Evolutionary conservation across 192 early-diverging fungal genomes (phyloP).

Genomic region (Irineochytrium annulatum): DNA sequence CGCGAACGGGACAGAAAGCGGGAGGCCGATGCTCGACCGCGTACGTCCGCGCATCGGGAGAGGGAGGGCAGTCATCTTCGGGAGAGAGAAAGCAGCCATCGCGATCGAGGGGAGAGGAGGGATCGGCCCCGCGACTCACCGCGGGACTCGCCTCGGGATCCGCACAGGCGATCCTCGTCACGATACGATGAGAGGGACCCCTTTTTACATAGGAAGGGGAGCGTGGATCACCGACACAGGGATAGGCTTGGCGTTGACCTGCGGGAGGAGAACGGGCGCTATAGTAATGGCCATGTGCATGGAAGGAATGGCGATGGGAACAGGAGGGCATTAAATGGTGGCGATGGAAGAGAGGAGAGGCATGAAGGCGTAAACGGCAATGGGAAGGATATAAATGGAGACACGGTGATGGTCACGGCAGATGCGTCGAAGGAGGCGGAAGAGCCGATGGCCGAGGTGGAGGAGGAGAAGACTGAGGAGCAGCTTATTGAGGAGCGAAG

Average conservation of each 20-base stretch:
- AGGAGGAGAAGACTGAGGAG: constrained; percentile 77
- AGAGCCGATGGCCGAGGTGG: constrained; percentile 17
- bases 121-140: not conserved
- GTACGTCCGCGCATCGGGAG: not conserved
- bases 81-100: too few relatives aligned
- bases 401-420: too few relatives aligned
- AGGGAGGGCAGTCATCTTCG: not conserved
- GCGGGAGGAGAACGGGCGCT: not conserved
- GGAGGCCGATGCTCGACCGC: not conserved
- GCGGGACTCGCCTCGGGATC: too few relatives aligned
- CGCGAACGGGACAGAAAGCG: constrained; percentile 4
- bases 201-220: not conserved
- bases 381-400: not conserved
- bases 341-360: too few relatives aligned
- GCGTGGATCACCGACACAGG: not conserved
- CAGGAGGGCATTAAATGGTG: too few relatives aligned
- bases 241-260: not conserved
- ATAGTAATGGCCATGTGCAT: not conserved
- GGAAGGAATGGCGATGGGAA: not conserved
- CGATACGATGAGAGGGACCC: too few relatives aligned
- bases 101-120: not conserved
- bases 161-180: too few relatives aligned
- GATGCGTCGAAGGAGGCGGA: not conserved
- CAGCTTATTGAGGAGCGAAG: constrained; percentile 80
- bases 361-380: not conserved